A percentile compares a stretch with the other conserved stretches of the same genome.
Evolutionary conservation across 2,329 filamentous ascomycete species (phyloP).

Genomic region (Phaeosphaeria sp.): DNA sequence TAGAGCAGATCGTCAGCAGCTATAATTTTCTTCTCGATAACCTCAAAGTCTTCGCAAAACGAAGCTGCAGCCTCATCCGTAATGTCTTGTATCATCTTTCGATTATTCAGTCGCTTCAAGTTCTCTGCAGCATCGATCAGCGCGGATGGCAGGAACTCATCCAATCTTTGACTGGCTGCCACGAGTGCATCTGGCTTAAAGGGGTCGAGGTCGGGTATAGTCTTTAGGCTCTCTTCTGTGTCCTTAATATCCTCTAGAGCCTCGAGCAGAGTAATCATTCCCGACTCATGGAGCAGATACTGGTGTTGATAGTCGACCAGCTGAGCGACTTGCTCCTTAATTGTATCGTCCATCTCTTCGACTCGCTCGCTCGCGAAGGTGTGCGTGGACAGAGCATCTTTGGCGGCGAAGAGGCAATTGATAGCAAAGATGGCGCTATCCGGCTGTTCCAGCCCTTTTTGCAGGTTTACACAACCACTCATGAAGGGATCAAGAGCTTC

Average conservation of each 20-base stretch:
- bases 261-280: conserved; percentile 69
- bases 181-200: conserved; percentile 69
- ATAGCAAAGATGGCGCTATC: conserved; percentile 72
- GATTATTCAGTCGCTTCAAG: conserved; percentile 75
- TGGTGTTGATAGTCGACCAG: conserved; percentile 73
- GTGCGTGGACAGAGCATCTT: conserved; percentile 63
- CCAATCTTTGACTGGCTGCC: conserved; percentile 75
- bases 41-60: conserved; percentile 87
- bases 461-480: conserved; percentile 73
- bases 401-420: conserved; percentile 72
- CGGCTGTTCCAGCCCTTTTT: conserved; percentile 65
- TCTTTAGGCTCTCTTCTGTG: conserved; percentile 59
- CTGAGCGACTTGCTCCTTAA: conserved; percentile 63
- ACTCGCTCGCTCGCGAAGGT: conserved; percentile 68
- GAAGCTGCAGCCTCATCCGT: conserved; percentile 82
- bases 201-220: conserved; percentile 61
- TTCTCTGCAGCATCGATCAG: conserved; percentile 90
- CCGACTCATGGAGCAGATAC: conserved; percentile 78
- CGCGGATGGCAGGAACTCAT: conserved; percentile 90
- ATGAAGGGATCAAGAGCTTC: conserved; percentile 90
- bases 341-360: conserved; percentile 62
- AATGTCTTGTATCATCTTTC: conserved; percentile 73
- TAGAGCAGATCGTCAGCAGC: conserved; percentile 62
- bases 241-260: conserved; percentile 58
- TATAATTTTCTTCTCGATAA: conserved; percentile 67